Base-by-base conservation (phyloP, 2,329 filamentous ascomycete genomes). In the Rutstroemia sp. region DNA sequence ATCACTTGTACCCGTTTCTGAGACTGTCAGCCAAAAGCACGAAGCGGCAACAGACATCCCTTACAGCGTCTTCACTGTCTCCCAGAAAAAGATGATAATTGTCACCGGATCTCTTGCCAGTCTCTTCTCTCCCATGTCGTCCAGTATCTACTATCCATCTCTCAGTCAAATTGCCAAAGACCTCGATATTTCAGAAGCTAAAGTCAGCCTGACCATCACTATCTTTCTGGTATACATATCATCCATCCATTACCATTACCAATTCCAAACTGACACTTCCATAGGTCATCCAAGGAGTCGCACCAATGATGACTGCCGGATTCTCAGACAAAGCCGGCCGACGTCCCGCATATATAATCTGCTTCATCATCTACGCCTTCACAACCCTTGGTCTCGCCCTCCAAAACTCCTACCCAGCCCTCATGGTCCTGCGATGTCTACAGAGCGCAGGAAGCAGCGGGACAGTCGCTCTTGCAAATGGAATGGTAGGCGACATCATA, bases 401-500 rank as follows among this genome's bases (percentile, higher is more conserved):
- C 5, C 72, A 75, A 25, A 73, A 71, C 5, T 75, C 65, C 58
- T 81, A 79, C 57, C 69, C 70, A 0, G 71, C 77, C 1, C 67
- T 85, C 2, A 60, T 85, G 19, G 72, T 78, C 0, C 67, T 84
- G 2, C 73, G 81, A 2, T 77, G 75, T 60, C 64, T 84, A 2
- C 82, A 85, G 23, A 23, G 23, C 5, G 23, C 23, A 4, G 23
- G 23, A 23, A 23, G 23, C 23, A 23, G 23, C 3, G 78, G 77
- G 0, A 85, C 82, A 0, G 73, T 86, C 1, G 77, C 83, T 0
- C 72, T 88, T 2, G 74, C 74, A 0, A 74, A 73, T 21, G 85
- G 79, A 0, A 78, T 88, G 0, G 77, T 88, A 1, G 81, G 81
- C 0, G 86, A 89, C 65, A 72, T 86, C 5, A 74, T 80, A 14